phyloP scores from a whole-genome alignment of 1,284 basidiomycete genomes.

The Austroboletus novae-zelandiae region DNA sequence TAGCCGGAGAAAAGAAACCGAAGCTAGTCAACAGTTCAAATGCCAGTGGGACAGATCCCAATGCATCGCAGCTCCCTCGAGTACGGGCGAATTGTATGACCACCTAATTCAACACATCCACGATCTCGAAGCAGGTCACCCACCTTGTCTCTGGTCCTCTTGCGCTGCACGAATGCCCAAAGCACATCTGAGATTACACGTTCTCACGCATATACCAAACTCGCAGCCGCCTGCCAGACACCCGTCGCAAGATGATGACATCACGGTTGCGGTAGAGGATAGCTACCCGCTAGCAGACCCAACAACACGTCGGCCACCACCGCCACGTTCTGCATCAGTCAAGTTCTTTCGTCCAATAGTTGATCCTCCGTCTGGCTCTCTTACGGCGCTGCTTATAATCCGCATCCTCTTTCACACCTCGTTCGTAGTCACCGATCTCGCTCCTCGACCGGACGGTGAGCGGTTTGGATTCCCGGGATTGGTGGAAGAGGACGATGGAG shows the following conservation, averaged over 20 bases:
- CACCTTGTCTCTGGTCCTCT: constrained; percentile 63
- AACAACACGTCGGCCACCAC: constrained; percentile 61
- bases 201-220: constrained; percentile 70
- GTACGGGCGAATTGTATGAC: constrained; percentile 61
- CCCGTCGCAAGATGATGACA: constrained; percentile 64
- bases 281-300: constrained; percentile 59
- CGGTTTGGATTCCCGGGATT: constrained; percentile 81
- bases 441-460: constrained; percentile 71
- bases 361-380: constrained; percentile 69
- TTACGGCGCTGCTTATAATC: constrained; percentile 73
- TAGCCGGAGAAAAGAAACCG: constrained; percentile 57
- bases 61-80: constrained; percentile 45
- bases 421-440: constrained; percentile 66
- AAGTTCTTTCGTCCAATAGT: constrained; percentile 52
- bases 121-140: constrained; percentile 41
- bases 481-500: constrained; percentile 62
- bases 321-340: constrained; percentile 56
- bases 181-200: constrained; percentile 55
- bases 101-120: constrained; percentile 62
- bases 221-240: constrained; percentile 51
- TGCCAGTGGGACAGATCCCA: constrained; percentile 66
- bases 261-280: constrained; percentile 58
- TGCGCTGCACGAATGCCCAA: constrained; percentile 54
- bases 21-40: constrained; percentile 55
- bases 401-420: constrained; percentile 73